Evolutionary conservation across 2,329 filamentous ascomycete species (phyloP).

Genomic region (Tothia fuscella): DNA sequence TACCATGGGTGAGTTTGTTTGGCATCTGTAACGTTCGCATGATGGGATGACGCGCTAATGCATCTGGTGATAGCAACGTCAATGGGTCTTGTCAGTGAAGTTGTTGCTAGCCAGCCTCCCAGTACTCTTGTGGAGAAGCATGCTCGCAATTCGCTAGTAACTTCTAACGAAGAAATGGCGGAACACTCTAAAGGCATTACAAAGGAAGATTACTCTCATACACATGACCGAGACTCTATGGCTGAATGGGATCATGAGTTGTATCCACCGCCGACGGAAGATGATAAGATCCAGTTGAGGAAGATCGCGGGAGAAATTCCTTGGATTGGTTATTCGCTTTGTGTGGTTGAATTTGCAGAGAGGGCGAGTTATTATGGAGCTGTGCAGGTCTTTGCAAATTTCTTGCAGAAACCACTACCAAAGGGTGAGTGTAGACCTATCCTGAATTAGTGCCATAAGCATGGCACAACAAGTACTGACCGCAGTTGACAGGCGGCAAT

Average conservation of each 20-base stretch:
- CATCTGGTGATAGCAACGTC: background rate
- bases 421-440: no score
- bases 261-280: conserved; percentile 30
- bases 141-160: conserved; percentile 1
- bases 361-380: conserved; percentile 49
- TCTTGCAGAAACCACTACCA: conserved; percentile 49
- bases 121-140: background rate
- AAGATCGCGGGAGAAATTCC: conserved; percentile 41
- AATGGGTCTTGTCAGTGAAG: conserved; percentile 5
- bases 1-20: no score
- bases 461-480: no score
- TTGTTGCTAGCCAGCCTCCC: conserved; percentile 4
- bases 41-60: conserved; percentile 6
- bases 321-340: conserved; percentile 43
- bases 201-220: background rate
- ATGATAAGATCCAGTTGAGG: conserved; percentile 34
- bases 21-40: no score
- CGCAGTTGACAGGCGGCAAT: no score
- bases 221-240: background rate
- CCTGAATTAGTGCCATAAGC: no score
- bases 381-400: conserved; percentile 47
- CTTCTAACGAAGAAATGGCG: conserved; percentile 1
- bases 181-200: background rate
- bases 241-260: background rate
- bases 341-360: conserved; percentile 48